Conservation (phyloP, 2,329 filamentous ascomycete species). For the Colletotrichum australisinense region DNA sequence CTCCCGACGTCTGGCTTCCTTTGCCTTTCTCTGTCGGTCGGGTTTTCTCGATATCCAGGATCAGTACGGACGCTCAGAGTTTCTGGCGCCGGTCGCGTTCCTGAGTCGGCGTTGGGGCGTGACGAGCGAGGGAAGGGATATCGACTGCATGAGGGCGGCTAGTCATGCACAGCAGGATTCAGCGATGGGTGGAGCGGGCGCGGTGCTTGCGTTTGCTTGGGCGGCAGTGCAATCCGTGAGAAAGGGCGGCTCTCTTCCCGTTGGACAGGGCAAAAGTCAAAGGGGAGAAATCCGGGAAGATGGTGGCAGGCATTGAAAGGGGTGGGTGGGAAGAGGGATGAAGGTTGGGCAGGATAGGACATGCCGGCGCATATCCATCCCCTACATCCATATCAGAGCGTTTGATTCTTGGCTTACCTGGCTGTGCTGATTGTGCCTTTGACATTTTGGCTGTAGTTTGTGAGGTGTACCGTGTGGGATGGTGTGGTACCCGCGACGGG, state of each 20-base stretch:
- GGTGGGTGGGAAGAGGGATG: conserved; percentile 27
- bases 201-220: conserved; percentile 35
- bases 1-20: conserved; percentile 62
- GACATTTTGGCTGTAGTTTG: conserved; percentile 36
- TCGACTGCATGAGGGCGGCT: conserved; percentile 56
- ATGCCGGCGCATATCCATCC: conserved; percentile 27
- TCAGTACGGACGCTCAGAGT: conserved; percentile 80
- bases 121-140: too few relatives aligned
- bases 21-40: conserved; percentile 68
- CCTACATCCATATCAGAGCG: conserved; percentile 1
- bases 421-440: conserved; percentile 37
- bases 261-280: conserved; percentile 35
- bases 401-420: conserved; percentile 38
- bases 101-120: conserved; percentile 49
- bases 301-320: conserved; percentile 35
- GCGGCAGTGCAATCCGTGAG: conserved; percentile 34
- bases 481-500: conserved; percentile 26
- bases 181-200: conserved; percentile 50
- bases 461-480: conserved; percentile 5
- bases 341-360: conserved; percentile 14
- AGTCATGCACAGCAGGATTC: conserved; percentile 56
- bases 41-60: conserved; percentile 67
- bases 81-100: conserved; percentile 73
- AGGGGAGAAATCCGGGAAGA: conserved; percentile 33
- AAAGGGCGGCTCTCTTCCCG: conserved; percentile 34